Conservation (phyloP, 2,329 filamentous ascomycete species). For the Trichoderma harzianum region DNA sequence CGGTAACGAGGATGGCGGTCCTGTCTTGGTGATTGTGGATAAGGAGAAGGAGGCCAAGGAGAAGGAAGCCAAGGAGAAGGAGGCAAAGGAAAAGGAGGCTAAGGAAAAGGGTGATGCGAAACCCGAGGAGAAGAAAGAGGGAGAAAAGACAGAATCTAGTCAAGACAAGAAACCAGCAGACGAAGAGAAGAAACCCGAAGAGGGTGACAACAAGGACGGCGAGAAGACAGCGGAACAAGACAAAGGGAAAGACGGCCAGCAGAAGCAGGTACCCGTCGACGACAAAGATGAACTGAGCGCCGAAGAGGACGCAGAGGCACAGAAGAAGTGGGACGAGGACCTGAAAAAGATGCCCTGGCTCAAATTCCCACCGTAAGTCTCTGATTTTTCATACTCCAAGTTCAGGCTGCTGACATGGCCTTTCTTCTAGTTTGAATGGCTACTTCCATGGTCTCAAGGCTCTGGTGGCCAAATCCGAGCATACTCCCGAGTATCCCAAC, state of each 20-base stretch:
- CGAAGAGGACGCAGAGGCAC: constrained; percentile 28
- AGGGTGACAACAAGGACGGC: not conserved
- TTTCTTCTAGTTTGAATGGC: constrained; percentile 61
- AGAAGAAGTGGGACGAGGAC: constrained; percentile 29
- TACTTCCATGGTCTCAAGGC: constrained; percentile 77
- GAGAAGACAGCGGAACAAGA: constrained; percentile 13
- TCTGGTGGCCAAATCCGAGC: constrained; percentile 60
- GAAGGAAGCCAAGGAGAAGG: not conserved
- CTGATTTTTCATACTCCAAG: not conserved
- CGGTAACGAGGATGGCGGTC: constrained; percentile 6
- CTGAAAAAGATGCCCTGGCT: constrained; percentile 39
- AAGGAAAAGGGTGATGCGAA: not conserved
- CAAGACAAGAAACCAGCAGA: constrained; percentile 2
- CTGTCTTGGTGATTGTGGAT: constrained; percentile 14
- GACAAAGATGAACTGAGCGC: constrained; percentile 14
- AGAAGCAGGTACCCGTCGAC: not conserved
- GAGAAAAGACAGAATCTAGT: not conserved
- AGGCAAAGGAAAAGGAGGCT: not conserved
- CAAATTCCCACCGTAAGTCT: constrained; percentile 37
- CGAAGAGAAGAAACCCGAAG: not conserved
- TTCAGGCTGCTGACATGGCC: not conserved
- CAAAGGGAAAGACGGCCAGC: not conserved
- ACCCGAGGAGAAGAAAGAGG: not conserved
- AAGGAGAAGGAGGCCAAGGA: constrained; percentile 1
- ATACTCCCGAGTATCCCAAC: constrained; percentile 71